Evolutionary conservation across 2,329 filamentous ascomycete genomes (phyloP), one percentile per base, ranked within the genome.

Genomic region (Talaromyces sp.): DNA sequence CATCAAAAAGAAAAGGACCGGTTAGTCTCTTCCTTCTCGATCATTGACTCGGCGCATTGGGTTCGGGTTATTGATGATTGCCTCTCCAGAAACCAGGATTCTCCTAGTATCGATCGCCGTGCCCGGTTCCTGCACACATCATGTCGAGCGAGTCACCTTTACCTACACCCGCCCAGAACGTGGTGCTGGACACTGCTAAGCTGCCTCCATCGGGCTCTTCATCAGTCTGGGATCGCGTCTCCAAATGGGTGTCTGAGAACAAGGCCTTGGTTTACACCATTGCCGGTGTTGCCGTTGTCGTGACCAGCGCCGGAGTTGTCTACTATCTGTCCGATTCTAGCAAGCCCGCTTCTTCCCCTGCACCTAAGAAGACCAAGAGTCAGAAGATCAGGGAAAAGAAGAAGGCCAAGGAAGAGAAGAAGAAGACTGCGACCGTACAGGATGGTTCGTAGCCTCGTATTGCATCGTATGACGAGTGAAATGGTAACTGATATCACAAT

Each of bases 231-330:
- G 90, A 96, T 74, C 88, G 92, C 67, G 80, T 97, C 76, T 88
- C 91, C 62, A 87, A 81, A 69, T 99, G 94, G 93, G 91, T 89
- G 13, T 90, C 91, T 2, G 93, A 97, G 73, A 92, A 99, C 79
- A 97, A 97, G 80, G 89, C 90, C 43, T 83, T 93, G 49, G 92
- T 96, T 58, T 99, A 97, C 77, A 97, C 94, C 63, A 90, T 97
- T 76, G 94, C 93, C 51, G 94, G 94, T 68, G 89, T 96, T 55
- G 93, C 93, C 49, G 84, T 96, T 43, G 91, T 97, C 39, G 89
- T 96, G 51, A 94, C 91, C 13, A 90, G 90, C 56, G 93, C 92
- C 30, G 93, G 94, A 64, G 90, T 90, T 39, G 88, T 96, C 69
- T 99, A 97, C 80, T 97, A 97, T 75, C 80, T 96, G 63, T 77